Conservation (phyloP, 169 alveolate genomes). For the Plasmodium gallinaceum region DNA sequence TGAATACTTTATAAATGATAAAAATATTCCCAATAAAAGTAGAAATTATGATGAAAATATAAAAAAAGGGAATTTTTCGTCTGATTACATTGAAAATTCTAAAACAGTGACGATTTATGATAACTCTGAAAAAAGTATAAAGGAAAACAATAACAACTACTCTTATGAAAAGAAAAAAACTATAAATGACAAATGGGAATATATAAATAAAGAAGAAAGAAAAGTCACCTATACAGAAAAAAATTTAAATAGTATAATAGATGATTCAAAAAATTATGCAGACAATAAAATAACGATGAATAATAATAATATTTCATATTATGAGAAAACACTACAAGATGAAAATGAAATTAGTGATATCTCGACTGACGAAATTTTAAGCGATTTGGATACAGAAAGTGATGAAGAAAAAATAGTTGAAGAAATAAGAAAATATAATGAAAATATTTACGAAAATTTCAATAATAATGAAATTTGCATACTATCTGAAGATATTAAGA, state of each 20-base stretch:
- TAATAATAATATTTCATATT: neutral
- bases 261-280: no score
- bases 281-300: neutral
- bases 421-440: neutral
- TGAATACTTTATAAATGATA: no score
- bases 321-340: neutral
- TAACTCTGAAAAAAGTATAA: no score
- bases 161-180: neutral
- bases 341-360: slow-evolving; percentile 38
- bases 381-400: slow-evolving; percentile 16
- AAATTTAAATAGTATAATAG: neutral
- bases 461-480: slow-evolving; percentile 1
- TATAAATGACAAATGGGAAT: neutral
- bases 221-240: neutral
- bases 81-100: no score
- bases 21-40: no score
- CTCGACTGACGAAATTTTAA: slow-evolving; percentile 57
- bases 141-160: no score
- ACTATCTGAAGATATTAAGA: slow-evolving; percentile 31
- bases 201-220: neutral
- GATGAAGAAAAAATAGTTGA: neutral
- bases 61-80: no score
- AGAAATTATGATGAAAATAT: no score
- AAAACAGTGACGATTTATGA: no score
- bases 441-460: neutral